phyloP scores from a whole-genome alignment of 495 filamentous ascomycete genomes.

The Viridothelium virens region DNA sequence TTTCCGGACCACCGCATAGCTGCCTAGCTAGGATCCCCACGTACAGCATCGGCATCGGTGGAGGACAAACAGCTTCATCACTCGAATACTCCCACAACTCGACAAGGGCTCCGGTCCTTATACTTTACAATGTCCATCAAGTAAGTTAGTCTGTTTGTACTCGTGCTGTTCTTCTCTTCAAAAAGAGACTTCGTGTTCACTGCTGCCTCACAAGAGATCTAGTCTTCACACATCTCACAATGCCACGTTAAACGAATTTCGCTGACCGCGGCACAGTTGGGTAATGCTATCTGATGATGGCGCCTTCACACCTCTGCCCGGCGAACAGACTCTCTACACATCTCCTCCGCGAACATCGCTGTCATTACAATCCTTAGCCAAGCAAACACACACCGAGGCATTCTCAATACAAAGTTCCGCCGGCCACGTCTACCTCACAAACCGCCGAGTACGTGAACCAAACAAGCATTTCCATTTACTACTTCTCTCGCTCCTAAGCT shows the following conservation, averaged over 20 bases:
- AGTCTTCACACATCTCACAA: slow-evolving; percentile 12
- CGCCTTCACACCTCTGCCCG: slow-evolving; percentile 61
- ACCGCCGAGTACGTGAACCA: slow-evolving; percentile 62
- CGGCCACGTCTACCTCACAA: slow-evolving; percentile 73
- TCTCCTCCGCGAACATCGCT: slow-evolving; percentile 66
- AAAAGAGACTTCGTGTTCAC: slow-evolving; percentile 2
- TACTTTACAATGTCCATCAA: slow-evolving; percentile 19
- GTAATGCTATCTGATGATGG: slow-evolving; percentile 64
- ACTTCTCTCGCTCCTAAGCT: no score
- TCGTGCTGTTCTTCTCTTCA: not conserved
- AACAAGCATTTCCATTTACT: no score
- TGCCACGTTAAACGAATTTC: slow-evolving; percentile 21
- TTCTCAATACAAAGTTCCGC: slow-evolving; percentile 52
- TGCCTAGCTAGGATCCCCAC: no score
- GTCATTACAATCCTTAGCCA: slow-evolving; percentile 51
- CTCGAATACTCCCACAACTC: not conserved
- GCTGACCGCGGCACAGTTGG: slow-evolving; percentile 51
- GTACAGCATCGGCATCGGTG: not conserved
- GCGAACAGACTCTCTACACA: slow-evolving; percentile 60
- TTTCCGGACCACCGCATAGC: not conserved
- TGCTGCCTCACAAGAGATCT: not conserved
- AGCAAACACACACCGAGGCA: slow-evolving; percentile 48
- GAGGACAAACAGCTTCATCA: not conserved
- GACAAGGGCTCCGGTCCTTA: not conserved
- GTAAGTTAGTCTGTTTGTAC: slow-evolving; percentile 12